phyloP scores from a whole-genome alignment of 805 yeast species.

The Blastobotrys chiropterorum region DNA sequence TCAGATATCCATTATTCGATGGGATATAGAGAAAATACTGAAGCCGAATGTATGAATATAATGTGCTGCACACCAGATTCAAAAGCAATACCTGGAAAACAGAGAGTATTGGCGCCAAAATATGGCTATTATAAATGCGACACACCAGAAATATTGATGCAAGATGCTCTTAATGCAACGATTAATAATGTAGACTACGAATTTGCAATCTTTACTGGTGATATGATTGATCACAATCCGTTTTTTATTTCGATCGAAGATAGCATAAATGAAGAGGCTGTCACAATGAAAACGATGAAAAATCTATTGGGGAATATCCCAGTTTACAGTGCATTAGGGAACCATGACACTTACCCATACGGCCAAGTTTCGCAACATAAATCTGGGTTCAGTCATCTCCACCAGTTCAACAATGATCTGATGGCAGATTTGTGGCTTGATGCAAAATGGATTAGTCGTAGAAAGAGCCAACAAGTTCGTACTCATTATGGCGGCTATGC shows the following conservation, averaged over 20 bases:
- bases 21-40: conserved; percentile 41
- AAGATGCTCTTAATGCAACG: conserved; percentile 42
- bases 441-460: conserved; percentile 39
- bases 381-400: conserved; percentile 39
- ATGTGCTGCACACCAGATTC: conserved; percentile 59
- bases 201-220: conserved; percentile 67
- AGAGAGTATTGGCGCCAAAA: conserved; percentile 49
- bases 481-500: conserved; percentile 60
- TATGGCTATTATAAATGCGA: conserved; percentile 63
- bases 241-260: conserved; percentile 42
- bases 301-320: conserved; percentile 44
- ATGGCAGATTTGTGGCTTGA: conserved; percentile 46
- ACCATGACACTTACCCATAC: conserved; percentile 69
- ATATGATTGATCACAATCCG: conserved; percentile 59
- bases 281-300: conserved; percentile 49
- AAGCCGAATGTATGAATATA: conserved; percentile 39
- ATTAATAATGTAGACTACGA: conserved; percentile 39
- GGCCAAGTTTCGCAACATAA: conserved; percentile 56
- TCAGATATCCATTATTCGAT: conserved; percentile 61
- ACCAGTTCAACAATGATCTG: conserved; percentile 43
- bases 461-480: conserved; percentile 32
- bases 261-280: conserved; percentile 49
- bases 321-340: conserved; percentile 58
- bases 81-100: conserved; percentile 30
- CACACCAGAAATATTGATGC: conserved; percentile 55